Conservation (phyloP, 192 early-diverging fungal genomes). For the Linnemannia exigua region DNA sequence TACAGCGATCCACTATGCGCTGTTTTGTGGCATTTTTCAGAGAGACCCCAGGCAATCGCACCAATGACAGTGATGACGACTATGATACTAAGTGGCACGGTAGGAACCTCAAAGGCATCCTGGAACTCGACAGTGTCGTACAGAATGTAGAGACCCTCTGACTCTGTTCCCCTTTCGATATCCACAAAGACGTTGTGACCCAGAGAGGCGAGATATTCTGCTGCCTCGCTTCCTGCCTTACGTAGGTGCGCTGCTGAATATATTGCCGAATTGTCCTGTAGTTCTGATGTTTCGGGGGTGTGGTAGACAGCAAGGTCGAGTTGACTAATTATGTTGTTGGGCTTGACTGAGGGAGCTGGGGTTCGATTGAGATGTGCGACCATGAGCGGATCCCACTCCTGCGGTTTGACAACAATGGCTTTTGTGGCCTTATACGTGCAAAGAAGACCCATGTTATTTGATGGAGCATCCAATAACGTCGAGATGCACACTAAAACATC, state of each 20-base stretch:
- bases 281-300: neutral
- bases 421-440: conserved; percentile 5
- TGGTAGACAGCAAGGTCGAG: conserved; percentile 2
- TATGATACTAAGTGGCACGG: neutral
- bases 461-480: neutral
- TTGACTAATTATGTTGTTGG: neutral
- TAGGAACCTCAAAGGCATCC: conserved; percentile 8
- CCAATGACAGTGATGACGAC: neutral
- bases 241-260: neutral
- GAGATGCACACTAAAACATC: conserved; percentile 6
- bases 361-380: neutral
- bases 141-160: conserved; percentile 13
- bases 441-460: conserved; percentile 15
- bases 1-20: conserved; percentile 14
- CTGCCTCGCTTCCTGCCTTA: neutral
- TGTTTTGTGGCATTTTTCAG: neutral
- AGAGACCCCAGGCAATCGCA: neutral
- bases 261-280: neutral
- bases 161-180: neutral
- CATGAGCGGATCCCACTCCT: conserved; percentile 1
- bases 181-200: neutral
- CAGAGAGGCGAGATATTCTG: neutral
- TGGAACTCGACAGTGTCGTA: conserved; percentile 14
- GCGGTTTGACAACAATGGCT: neutral
- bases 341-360: neutral